Conservation (phyloP, 331 rosid genomes). For the Rhamnella rubrinervis region DNA sequence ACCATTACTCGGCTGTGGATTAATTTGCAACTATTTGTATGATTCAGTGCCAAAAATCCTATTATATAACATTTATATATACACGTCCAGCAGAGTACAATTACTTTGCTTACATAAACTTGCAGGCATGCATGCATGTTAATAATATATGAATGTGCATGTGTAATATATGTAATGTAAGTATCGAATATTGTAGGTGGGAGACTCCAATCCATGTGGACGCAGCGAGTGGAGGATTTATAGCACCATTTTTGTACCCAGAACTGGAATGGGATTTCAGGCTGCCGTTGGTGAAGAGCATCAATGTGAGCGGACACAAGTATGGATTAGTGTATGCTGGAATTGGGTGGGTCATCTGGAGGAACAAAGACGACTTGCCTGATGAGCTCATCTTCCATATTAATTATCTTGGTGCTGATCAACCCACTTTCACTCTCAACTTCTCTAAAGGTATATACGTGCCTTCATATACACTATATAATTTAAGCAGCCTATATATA, state of each 20-base stretch:
- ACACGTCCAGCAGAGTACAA: too few relatives aligned
- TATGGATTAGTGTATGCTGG: conserved; percentile 90
- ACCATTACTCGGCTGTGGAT: too few relatives aligned
- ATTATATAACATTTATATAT: too few relatives aligned
- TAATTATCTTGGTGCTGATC: conserved; percentile 90
- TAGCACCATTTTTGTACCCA: conserved; percentile 83
- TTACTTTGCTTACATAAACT: background rate
- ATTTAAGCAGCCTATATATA: background rate
- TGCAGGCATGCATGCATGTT: background rate
- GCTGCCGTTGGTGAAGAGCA: conserved; percentile 80
- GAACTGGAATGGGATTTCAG: conserved; percentile 87
- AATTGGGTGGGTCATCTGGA: conserved; percentile 87
- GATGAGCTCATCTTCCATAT: conserved; percentile 90
- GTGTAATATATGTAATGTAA: too few relatives aligned
- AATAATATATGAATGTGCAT: background rate
- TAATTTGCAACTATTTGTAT: too few relatives aligned
- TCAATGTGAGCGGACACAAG: conserved; percentile 88
- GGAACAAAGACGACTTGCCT: conserved; percentile 78
- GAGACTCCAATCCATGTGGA: conserved; percentile 90
- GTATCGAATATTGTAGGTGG: conserved; percentile 43
- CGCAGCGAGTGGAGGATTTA: conserved; percentile 92
- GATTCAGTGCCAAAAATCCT: too few relatives aligned
- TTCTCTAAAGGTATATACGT: conserved; percentile 65
- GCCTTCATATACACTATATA: background rate
- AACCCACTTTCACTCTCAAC: conserved; percentile 91